Conservation (phyloP, 2,329 filamentous ascomycete genomes). For the Scytalidium lignicola region DNA sequence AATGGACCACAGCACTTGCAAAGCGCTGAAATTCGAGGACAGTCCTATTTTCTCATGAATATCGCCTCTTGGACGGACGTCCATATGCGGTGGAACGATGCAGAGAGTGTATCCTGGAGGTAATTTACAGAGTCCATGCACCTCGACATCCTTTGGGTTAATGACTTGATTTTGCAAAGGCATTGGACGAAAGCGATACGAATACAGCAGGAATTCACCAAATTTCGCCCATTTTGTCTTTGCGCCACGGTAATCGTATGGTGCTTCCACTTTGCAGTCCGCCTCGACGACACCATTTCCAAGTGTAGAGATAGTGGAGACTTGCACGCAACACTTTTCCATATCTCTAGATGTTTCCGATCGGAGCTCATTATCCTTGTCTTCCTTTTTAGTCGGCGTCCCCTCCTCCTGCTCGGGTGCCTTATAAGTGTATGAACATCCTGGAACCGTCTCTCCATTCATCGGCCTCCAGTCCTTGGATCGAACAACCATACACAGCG, state of each 20-base stretch:
- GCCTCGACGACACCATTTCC: background rate
- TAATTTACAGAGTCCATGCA: background rate
- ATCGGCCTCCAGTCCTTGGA: slow-evolving; percentile 11
- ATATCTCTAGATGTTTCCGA: background rate
- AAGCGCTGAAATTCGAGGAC: background rate
- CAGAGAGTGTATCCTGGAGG: background rate
- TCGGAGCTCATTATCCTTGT: background rate
- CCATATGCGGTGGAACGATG: background rate
- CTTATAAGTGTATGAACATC: background rate
- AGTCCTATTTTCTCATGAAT: background rate
- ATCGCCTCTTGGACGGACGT: background rate
- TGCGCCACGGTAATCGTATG: background rate
- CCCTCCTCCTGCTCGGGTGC: background rate
- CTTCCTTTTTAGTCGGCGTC: too few species aligned
- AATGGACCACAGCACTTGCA: background rate
- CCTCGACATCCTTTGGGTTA: background rate
- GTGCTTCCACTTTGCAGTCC: background rate
- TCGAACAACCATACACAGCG: slow-evolving; percentile 19
- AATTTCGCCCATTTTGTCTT: background rate
- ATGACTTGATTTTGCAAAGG: background rate
- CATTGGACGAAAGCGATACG: background rate
- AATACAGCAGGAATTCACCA: background rate
- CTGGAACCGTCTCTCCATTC: background rate
- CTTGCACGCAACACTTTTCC: background rate
- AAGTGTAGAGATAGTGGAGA: background rate